Percentiles rank a stretch among this genome's conserved stretches.
Evolutionary conservation across 2,329 filamentous ascomycete genomes (phyloP).

Genomic region (Aspergillus sp.): DNA sequence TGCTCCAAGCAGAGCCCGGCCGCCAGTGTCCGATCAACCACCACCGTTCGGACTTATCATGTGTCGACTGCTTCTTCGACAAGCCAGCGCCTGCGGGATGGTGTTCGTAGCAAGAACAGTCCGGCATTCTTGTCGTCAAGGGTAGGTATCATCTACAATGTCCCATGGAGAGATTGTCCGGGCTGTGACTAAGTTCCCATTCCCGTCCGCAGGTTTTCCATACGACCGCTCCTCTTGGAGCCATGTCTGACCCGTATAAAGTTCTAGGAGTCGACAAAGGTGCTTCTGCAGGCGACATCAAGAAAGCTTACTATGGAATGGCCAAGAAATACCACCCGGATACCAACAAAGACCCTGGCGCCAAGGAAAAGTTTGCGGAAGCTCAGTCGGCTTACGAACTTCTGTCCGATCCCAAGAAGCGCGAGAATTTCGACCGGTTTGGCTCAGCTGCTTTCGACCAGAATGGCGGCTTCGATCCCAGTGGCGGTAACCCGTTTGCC

Average conservation of each 20-base stretch:
- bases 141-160: constrained; percentile 28
- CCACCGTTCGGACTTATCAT: constrained; percentile 41
- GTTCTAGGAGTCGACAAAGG: constrained; percentile 79
- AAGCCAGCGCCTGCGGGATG: constrained; percentile 30
- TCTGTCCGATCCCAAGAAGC: constrained; percentile 89
- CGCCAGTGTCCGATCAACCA: constrained; percentile 31
- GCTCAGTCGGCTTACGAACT: constrained; percentile 94
- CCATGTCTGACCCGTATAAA: constrained; percentile 81
- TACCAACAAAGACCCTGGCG: constrained; percentile 91
- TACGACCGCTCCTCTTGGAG: constrained; percentile 58
- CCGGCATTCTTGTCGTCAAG: constrained; percentile 27
- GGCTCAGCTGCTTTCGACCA: constrained; percentile 74
- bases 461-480: constrained; percentile 75
- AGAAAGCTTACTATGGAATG: constrained; percentile 96
- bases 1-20: constrained; percentile 38
- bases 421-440: constrained; percentile 86
- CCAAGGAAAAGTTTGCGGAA: constrained; percentile 92
- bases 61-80: constrained; percentile 28
- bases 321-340: constrained; percentile 98
- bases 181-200: constrained; percentile 11
- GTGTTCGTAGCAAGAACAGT: constrained; percentile 27
- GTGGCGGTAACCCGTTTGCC: constrained; percentile 52
- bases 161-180: background rate
- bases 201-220: constrained; percentile 44
- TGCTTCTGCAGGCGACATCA: constrained; percentile 85